phyloP scores from a whole-genome alignment of 768 basidiomycete genomes.

The Termitomyces eurrhizus region DNA sequence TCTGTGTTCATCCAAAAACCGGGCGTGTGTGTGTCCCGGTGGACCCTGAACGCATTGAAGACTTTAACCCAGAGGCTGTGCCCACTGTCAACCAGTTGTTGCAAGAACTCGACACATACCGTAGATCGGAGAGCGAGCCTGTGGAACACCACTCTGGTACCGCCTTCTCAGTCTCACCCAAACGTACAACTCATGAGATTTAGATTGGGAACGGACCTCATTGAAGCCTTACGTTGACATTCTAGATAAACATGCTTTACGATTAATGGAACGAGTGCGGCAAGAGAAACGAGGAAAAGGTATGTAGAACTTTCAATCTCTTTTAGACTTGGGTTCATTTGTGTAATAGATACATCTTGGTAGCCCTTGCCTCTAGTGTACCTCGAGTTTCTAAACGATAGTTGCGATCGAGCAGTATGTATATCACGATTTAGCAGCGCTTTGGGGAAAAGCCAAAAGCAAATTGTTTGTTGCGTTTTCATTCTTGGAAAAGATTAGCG shows the following conservation, averaged over 20 bases:
- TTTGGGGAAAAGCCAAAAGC: background rate
- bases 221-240: conserved; percentile 88
- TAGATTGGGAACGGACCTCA: conserved; percentile 85
- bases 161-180: conserved; percentile 1
- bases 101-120: conserved; percentile 60
- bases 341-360: conserved; percentile 28
- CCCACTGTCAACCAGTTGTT: conserved; percentile 88
- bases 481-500: background rate
- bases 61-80: conserved; percentile 81
- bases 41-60: conserved; percentile 67
- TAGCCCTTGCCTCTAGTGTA: conserved; percentile 11
- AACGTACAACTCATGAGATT: background rate
- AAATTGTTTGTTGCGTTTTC: background rate
- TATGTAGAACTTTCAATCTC: conserved; percentile 14
- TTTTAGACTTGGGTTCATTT: background rate
- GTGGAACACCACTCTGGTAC: conserved; percentile 50
- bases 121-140: conserved; percentile 24
- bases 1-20: conserved; percentile 95
- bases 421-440: background rate
- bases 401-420: background rate
- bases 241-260: conserved; percentile 68
- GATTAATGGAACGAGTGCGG: conserved; percentile 55
- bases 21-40: conserved; percentile 94
- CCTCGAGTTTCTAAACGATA: background rate
- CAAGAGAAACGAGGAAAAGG: conserved; percentile 43